These are phyloP conservation scores for Syzygium syzygioides DNA, from an alignment of 441 rosid genomes.

Conservation along the genomic window DNA sequence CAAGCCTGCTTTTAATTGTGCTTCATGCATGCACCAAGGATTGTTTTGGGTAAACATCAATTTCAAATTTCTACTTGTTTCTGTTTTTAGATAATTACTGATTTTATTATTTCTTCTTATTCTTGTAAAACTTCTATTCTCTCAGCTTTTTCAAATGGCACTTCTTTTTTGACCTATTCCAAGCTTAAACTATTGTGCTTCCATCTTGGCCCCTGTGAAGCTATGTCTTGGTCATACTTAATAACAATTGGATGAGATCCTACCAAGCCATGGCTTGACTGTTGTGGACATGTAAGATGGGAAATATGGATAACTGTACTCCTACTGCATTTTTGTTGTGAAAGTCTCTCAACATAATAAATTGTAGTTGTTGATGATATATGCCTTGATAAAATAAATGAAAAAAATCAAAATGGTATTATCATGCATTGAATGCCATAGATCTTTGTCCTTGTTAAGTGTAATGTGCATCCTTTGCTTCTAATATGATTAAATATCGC, in stretches of 20 bases:
- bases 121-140: not conserved
- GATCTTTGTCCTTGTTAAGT: not conserved
- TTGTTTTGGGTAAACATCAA: not conserved
- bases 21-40: not conserved
- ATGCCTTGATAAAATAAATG: not conserved
- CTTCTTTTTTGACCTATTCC: not conserved
- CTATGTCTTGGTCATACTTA: not conserved
- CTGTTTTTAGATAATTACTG: not conserved
- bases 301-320: not conserved
- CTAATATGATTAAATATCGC: not conserved
- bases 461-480: not conserved
- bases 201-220: not conserved
- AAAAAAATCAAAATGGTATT: not conserved
- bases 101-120: not conserved
- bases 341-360: not conserved
- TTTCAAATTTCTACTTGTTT: not conserved
- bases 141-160: not conserved
- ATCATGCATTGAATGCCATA: not conserved
- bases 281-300: not conserved
- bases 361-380: not conserved
- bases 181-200: not conserved
- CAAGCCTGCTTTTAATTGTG: not conserved
- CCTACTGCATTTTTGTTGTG: not conserved
- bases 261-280: not conserved
- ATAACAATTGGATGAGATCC: not conserved